Percentiles rank a stretch among this genome's conserved stretches.
Evolutionary conservation across 108 stramenopile species (phyloP).

Genomic region (Stephanodiscus triporus): DNA sequence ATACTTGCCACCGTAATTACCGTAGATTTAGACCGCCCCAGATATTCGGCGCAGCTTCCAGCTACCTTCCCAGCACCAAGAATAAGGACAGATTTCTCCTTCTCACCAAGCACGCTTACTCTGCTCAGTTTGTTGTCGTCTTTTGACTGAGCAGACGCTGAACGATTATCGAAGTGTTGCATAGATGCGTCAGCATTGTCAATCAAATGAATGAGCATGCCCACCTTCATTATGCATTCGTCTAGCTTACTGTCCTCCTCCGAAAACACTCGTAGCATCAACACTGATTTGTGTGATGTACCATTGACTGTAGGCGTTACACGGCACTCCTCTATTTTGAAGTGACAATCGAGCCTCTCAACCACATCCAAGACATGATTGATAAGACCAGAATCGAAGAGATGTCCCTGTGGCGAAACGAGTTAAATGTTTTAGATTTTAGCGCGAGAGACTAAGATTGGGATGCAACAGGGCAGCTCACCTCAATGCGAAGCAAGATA

Average conservation of each 20-base stretch:
- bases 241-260: constrained; percentile 46
- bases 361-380: constrained; percentile 82
- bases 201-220: constrained; percentile 50
- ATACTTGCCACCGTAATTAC: constrained; percentile 66
- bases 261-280: constrained; percentile 51
- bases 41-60: constrained; percentile 63
- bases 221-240: constrained; percentile 51
- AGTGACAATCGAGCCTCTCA: constrained; percentile 62
- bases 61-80: constrained; percentile 86
- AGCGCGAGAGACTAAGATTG: neutral
- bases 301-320: constrained; percentile 46
- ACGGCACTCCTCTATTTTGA: constrained; percentile 65
- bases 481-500: constrained; percentile 33
- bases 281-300: constrained; percentile 38
- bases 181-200: constrained; percentile 62
- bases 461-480: constrained; percentile 5
- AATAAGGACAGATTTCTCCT: constrained; percentile 64
- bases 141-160: constrained; percentile 10
- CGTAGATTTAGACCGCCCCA: constrained; percentile 53
- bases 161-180: constrained; percentile 41
- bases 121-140: neutral
- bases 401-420: constrained; percentile 24
- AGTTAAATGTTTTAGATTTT: neutral
- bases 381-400: constrained; percentile 88
- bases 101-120: constrained; percentile 36